Conservation (phyloP, 2,329 filamentous ascomycete genomes). For the Neurospora sp. region DNA sequence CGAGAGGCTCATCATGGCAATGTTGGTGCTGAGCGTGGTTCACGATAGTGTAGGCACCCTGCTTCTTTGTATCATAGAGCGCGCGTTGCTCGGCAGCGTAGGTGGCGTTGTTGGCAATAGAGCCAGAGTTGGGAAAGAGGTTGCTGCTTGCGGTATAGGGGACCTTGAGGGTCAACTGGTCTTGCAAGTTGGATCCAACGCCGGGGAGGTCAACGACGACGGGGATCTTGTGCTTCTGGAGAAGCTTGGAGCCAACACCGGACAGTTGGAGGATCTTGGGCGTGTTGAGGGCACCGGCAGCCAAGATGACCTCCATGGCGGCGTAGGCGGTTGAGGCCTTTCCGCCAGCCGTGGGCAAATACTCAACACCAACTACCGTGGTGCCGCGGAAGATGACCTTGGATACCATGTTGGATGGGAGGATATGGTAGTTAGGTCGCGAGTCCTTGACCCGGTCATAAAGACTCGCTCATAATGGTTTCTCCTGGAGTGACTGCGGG, state of each 20-base stretch:
- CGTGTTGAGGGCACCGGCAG: constrained; percentile 30
- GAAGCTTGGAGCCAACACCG: constrained; percentile 33
- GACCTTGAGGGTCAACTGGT: constrained; percentile 24
- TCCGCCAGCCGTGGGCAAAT: constrained; percentile 29
- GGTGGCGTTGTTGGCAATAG: constrained; percentile 23
- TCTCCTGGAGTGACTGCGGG: constrained; percentile 18
- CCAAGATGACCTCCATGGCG: constrained; percentile 30
- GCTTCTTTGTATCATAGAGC: constrained; percentile 21
- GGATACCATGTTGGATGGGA: constrained; percentile 32
- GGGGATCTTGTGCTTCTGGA: constrained; percentile 29
- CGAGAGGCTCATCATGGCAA: constrained; percentile 23
- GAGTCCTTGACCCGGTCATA: constrained; percentile 20
- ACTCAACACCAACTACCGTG: constrained; percentile 49
- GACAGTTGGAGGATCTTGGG: constrained; percentile 38
- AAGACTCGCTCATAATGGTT: constrained; percentile 21
- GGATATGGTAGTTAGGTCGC: constrained; percentile 48
- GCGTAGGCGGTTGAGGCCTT: constrained; percentile 4
- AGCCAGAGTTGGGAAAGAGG: constrained; percentile 19
- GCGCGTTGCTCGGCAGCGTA: constrained; percentile 24
- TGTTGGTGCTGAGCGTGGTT: constrained; percentile 20
- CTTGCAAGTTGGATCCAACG: constrained; percentile 38
- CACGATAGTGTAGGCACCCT: constrained; percentile 22
- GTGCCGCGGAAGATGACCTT: constrained; percentile 44
- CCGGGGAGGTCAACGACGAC: constrained; percentile 34
- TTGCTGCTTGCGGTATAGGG: constrained; percentile 16